phyloP scores from a whole-genome alignment of 371 early-diverging fungal species.

The Mucor piriformis region DNA sequence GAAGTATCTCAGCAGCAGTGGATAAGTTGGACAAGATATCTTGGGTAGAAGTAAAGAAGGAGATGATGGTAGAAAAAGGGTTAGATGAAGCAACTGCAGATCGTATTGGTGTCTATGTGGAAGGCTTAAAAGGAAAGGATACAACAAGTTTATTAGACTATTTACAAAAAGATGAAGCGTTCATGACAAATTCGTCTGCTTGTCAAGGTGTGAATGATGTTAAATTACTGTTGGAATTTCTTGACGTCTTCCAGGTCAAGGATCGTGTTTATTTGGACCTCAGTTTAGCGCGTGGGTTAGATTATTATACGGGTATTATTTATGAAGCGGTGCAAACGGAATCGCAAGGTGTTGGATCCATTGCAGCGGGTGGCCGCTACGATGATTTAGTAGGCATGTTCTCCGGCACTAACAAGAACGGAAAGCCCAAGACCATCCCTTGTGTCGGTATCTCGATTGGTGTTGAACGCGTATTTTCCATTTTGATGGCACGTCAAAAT shows the following conservation, averaged over 20 bases:
- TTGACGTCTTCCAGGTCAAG: slow-evolving; percentile 78
- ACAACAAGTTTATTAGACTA: slow-evolving; percentile 71
- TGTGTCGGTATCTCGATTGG: slow-evolving; percentile 99
- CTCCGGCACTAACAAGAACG: slow-evolving; percentile 63
- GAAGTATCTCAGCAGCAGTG: slow-evolving; percentile 96
- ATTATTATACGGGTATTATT: slow-evolving; percentile 99
- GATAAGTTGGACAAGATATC: slow-evolving; percentile 98
- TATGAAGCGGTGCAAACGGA: slow-evolving; percentile 92
- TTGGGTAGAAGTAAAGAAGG: slow-evolving; percentile 92
- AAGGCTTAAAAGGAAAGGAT: slow-evolving; percentile 44
- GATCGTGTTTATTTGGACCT: slow-evolving; percentile 84
- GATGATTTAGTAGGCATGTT: slow-evolving; percentile 98
- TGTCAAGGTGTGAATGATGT: slow-evolving; percentile 90
- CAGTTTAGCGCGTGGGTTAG: slow-evolving; percentile 96
- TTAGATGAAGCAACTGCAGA: slow-evolving; percentile 80
- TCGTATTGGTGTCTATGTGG: slow-evolving; percentile 87
- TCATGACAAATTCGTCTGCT: slow-evolving; percentile 75
- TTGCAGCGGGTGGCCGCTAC: slow-evolving; percentile 99
- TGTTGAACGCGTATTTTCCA: slow-evolving; percentile 96
- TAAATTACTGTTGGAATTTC: slow-evolving; percentile 80
- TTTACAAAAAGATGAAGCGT: slow-evolving; percentile 60
- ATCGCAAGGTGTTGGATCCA: slow-evolving; percentile 91
- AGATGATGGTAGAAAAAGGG: slow-evolving; percentile 92
- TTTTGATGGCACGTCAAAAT: slow-evolving; percentile 69
- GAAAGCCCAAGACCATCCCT: slow-evolving; percentile 78